phyloP scores from a whole-genome alignment of 495 filamentous ascomycete species.

The Podospora sp. region DNA sequence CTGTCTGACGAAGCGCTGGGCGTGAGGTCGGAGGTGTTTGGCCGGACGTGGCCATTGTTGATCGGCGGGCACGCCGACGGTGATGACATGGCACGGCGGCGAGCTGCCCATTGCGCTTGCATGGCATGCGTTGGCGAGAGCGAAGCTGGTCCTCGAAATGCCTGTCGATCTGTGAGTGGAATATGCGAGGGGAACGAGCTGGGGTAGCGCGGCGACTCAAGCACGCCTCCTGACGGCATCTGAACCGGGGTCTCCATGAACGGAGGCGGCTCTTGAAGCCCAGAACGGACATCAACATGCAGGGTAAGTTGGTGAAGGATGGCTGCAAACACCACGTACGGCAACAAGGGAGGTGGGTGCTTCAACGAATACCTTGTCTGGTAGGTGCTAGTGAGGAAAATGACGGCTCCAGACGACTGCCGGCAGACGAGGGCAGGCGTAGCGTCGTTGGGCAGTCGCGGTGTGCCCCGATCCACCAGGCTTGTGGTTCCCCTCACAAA shows the following conservation, averaged over 20 bases:
- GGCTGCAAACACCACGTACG: constrained; percentile 33
- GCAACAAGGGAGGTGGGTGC: constrained; percentile 25
- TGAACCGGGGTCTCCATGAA: constrained; percentile 13
- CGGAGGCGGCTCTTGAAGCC: not conserved
- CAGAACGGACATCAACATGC: not conserved
- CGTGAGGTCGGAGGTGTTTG: constrained; percentile 17
- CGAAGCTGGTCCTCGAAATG: not conserved
- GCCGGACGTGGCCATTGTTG: not conserved
- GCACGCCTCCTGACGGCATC: not conserved
- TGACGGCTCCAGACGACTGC: constrained; percentile 33
- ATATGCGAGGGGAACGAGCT: not conserved
- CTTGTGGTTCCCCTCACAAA: constrained; percentile 27
- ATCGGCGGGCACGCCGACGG: constrained; percentile 6
- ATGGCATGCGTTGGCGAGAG: constrained; percentile 21
- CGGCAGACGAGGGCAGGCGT: constrained; percentile 25
- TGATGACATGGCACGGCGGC: constrained; percentile 13
- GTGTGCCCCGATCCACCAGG: constrained; percentile 20
- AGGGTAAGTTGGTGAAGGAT: constrained; percentile 29
- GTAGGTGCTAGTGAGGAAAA: constrained; percentile 32
- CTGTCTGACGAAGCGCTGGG: constrained; percentile 17
- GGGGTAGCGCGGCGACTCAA: constrained; percentile 7
- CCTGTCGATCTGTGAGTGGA: not conserved
- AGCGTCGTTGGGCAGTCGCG: constrained; percentile 19
- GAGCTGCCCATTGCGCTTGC: constrained; percentile 6
- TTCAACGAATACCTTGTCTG: constrained; percentile 28